A percentile compares a stretch with the other conserved stretches of the same genome.
Conservation (phyloP, 176 grass and related monocot species). For the Aegilops speltoides region DNA sequence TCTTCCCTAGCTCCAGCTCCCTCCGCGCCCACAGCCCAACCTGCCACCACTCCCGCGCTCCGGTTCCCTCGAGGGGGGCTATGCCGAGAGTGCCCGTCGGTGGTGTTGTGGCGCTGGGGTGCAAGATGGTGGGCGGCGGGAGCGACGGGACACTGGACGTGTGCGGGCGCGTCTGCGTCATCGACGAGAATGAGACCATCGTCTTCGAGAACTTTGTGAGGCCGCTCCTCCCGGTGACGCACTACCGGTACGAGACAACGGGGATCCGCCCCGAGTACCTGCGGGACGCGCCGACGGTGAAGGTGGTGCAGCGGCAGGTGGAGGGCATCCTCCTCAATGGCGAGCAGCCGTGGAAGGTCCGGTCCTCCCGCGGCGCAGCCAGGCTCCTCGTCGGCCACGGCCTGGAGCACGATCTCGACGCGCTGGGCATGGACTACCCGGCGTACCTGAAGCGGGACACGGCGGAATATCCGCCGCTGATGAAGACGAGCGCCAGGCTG, state of each 20-base stretch:
- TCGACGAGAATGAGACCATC: conserved; percentile 58
- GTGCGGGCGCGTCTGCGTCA: conserved; percentile 69
- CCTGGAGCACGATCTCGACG: conserved; percentile 66
- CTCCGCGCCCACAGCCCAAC: conserved; percentile 22
- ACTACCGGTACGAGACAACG: conserved; percentile 71
- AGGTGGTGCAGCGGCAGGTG: conserved; percentile 44
- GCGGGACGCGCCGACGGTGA: conserved; percentile 32
- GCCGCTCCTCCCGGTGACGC: conserved; percentile 65
- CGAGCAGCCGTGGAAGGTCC: conserved; percentile 63
- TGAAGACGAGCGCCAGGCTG: conserved; percentile 89
- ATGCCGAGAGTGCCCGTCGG: conserved; percentile 40
- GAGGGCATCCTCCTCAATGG: conserved; percentile 57
- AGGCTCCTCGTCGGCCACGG: conserved; percentile 65
- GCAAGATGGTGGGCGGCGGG: conserved; percentile 87
- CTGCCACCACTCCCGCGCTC: conserved; percentile 28
- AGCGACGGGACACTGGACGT: conserved; percentile 72
- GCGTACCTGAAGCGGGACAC: conserved; percentile 65
- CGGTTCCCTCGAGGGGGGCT: not conserved
- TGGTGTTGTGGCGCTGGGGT: conserved; percentile 56
- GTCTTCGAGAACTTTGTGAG: conserved; percentile 59
- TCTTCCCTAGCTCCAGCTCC: conserved; percentile 29
- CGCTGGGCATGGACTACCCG: conserved; percentile 69
- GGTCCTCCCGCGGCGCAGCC: conserved; percentile 21
- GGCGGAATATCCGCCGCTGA: conserved; percentile 75
- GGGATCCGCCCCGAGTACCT: conserved; percentile 75